Conservation (phyloP, 768 basidiomycete genomes). For the Crassisporium funariophilum region DNA sequence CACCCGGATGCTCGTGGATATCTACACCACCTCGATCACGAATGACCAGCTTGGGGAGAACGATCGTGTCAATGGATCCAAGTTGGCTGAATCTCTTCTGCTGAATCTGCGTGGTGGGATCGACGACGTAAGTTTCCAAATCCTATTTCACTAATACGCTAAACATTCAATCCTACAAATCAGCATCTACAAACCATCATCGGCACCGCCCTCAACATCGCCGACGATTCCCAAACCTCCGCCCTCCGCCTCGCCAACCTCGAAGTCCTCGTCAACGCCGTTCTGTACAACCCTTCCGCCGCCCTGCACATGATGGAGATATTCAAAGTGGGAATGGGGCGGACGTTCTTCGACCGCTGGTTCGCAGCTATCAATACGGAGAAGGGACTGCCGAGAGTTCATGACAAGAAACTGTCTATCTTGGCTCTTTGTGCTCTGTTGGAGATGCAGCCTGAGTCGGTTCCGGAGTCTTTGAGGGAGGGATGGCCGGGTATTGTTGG, state of each 20-base stretch:
- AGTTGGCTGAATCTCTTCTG: conserved; percentile 80
- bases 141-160: not conserved
- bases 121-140: conserved; percentile 64
- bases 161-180: not conserved
- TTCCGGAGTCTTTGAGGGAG: conserved; percentile 62
- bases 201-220: conserved; percentile 55
- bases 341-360: conserved; percentile 85
- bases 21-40: conserved; percentile 75
- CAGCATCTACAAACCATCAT: conserved; percentile 71
- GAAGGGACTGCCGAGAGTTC: conserved; percentile 73
- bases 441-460: conserved; percentile 59
- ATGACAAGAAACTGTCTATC: conserved; percentile 87
- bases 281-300: conserved; percentile 82
- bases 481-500: conserved; percentile 79
- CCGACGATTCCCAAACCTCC: conserved; percentile 64
- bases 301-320: conserved; percentile 76
- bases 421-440: conserved; percentile 75
- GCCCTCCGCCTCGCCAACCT: conserved; percentile 76
- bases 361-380: conserved; percentile 70
- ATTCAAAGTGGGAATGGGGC: conserved; percentile 57
- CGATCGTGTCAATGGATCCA: conserved; percentile 83
- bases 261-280: conserved; percentile 79
- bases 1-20: conserved; percentile 77
- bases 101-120: conserved; percentile 77
- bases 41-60: conserved; percentile 77